Evolutionary conservation across 768 basidiomycete genomes (phyloP), one percentile per base, ranked within the genome.

Genomic region (Lentinula raphanica): DNA sequence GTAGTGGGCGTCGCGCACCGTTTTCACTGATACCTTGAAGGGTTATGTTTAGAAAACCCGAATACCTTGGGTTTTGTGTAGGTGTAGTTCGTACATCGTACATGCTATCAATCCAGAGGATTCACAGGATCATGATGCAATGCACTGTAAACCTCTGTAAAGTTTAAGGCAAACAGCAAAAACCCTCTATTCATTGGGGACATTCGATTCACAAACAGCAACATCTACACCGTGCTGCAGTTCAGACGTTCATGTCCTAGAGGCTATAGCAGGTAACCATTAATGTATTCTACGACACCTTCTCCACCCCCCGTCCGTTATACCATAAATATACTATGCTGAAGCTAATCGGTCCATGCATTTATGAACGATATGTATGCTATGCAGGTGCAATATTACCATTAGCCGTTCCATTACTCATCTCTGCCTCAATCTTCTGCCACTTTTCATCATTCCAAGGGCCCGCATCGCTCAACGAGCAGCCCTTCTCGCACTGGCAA

Each of bases 401-500:
- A 48, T 50, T 50, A 12, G 42, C 54, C 12, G 42, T 31, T 29
- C 54, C 54, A 45, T 56, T 45, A 28, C 39, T 35, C 28, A 56
- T 44, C 29, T 56, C 44, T n/a, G 39, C 40, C 40, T 57, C 56
- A 17, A 46, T 12, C 35, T 57, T 49, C 56, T 49, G 25, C 56
- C 56, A 46, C 46, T 39, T 38, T 1, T 8, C 45, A 21, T 71
- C 66, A 66, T 90, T 91, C 96, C 95, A 98, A 8, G 96, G 95
- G 7, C 96, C 96, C 1, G 81, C 90, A 72, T 99, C 92, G 62
- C 87, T 88, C 76, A 94, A 68, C 57, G 86, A 90, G 72, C 95
- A 98, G 0, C 94, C 92, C 0, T 82, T 90, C 1, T 67, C 59
- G 66, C 94, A 98, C 40, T 78, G 68, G 69, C 96, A 98, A 50